These are phyloP conservation scores for Colletotrichum costaricense DNA, from an alignment of 2,329 filamentous ascomycete genomes.

Conservation along the genomic window DNA sequence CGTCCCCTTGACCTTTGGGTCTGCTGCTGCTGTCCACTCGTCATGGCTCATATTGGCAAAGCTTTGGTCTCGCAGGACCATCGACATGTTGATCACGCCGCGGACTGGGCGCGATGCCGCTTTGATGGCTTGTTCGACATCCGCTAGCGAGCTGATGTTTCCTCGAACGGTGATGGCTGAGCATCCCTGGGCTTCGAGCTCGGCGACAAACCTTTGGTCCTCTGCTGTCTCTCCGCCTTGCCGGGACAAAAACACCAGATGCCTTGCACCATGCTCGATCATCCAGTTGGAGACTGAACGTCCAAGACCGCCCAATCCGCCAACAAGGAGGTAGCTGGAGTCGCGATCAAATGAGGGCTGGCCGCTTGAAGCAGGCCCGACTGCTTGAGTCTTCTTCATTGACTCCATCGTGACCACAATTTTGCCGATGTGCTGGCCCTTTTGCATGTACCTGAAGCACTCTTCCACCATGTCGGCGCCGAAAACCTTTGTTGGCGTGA, in stretches of 20 bases:
- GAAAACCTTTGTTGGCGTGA: conserved; percentile 38
- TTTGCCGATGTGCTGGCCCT: conserved; percentile 54
- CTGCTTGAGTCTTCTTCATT: neutral
- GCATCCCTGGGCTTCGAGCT: conserved; percentile 7
- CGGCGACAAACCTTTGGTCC: neutral
- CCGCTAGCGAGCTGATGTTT: conserved; percentile 23
- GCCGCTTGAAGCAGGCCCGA: neutral
- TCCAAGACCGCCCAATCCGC: conserved; percentile 42
- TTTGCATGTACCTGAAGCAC: conserved; percentile 53
- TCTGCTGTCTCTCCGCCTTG: neutral
- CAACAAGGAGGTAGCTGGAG: conserved; percentile 39
- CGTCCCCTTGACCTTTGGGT: conserved; percentile 48
- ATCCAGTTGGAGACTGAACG: conserved; percentile 40
- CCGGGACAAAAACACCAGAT: conserved; percentile 32
- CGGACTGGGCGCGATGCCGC: conserved; percentile 42
- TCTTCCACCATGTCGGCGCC: conserved; percentile 42
- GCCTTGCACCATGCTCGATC: conserved; percentile 38
- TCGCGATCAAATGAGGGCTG: neutral
- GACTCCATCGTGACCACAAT: conserved; percentile 44
- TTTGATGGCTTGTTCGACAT: conserved; percentile 41
- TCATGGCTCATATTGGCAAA: conserved; percentile 46
- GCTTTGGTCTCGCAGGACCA: conserved; percentile 43
- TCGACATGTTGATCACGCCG: conserved; percentile 54
- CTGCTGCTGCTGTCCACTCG: conserved; percentile 42
- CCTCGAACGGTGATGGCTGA: neutral